Base-by-base conservation (phyloP, 306 rosid genomes). In the Rosa lucieae region DNA sequence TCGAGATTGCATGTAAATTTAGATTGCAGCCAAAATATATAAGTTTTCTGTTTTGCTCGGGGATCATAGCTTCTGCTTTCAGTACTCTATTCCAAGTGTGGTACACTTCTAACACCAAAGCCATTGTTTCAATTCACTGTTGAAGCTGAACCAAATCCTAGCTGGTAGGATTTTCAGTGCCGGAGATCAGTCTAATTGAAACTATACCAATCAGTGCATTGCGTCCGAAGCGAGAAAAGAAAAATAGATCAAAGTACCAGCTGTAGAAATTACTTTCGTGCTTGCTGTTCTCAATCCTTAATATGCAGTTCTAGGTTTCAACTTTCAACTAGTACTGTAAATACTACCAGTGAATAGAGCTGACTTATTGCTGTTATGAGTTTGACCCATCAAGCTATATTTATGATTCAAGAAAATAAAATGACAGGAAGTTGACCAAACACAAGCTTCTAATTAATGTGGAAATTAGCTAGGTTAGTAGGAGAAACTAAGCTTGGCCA, bases 1-100 rank as follows among this genome's bases (percentile, higher is more conserved):
- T 71, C 56, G 65, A 77, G 88, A 84, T 84, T 81, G 88, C 66
- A 26, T 74, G 92, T 85, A 84, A 81, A 81, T 32, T 83, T 75
- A 83, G 70, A 58, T 82, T 76, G 77, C 79, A 26, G 40, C 72
- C 72, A 23, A 14, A 72, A 66, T 51, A 40, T 40, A 40, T 18
- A 21, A 0, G 10, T 48, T 26, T 73, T 29, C 58, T 5, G 68
- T 53, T 72, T 29, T 20, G 12, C 78, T 51, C 6, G 42, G 12
- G 39, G 52, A 21, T 10, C 44, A 35, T 71, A 32, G 43, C 20
- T 18, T 47, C 75, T 71, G 10, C 20, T 35, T 42, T 17, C 55
- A 46, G 74, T n/a, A 23, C 21, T 67, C 5, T 9, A 10, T 26
- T 26, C 67, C 35, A 26, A 9, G 13, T 59, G 37, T 61, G 67